Conservation (phyloP, 257 asterid species). For the Ajuga chamaepitys region DNA sequence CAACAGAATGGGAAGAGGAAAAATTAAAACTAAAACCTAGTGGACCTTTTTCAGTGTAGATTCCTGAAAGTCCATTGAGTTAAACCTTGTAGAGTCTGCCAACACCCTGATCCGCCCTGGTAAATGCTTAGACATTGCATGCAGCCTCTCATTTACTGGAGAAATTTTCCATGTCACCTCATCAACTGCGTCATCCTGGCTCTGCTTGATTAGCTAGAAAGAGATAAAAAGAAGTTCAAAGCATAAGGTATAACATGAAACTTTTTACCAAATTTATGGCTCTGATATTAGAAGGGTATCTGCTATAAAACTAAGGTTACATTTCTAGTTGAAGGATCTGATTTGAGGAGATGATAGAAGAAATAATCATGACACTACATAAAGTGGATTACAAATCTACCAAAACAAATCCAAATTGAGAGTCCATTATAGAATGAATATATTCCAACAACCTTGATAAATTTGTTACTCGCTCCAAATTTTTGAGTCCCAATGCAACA, state of each 20-base stretch:
- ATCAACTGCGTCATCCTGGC: conserved; percentile 84
- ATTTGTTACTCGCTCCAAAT: background rate
- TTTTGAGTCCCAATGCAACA: background rate
- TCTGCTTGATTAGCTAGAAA: conserved; percentile 74
- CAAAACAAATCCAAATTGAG: background rate
- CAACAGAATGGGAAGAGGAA: background rate
- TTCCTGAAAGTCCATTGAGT: conserved; percentile 59
- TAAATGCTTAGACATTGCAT: conserved; percentile 62
- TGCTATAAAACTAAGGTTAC: background rate
- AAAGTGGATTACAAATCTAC: background rate
- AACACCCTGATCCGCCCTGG: conserved; percentile 59
- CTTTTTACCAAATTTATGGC: background rate
- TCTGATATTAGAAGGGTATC: background rate
- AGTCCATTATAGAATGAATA: background rate
- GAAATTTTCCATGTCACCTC: conserved; percentile 93
- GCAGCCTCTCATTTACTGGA: conserved; percentile 83
- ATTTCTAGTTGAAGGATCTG: background rate
- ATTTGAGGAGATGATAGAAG: background rate
- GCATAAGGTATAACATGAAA: background rate
- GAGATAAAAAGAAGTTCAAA: conserved; percentile 12
- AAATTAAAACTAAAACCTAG: conserved; percentile 6
- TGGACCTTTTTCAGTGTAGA: conserved; percentile 58
- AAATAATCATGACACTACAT: background rate
- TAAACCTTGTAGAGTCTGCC: conserved; percentile 78
- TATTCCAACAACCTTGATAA: background rate